Conservation (phyloP, 306 rosid genomes). For the Vigna angularis region DNA sequence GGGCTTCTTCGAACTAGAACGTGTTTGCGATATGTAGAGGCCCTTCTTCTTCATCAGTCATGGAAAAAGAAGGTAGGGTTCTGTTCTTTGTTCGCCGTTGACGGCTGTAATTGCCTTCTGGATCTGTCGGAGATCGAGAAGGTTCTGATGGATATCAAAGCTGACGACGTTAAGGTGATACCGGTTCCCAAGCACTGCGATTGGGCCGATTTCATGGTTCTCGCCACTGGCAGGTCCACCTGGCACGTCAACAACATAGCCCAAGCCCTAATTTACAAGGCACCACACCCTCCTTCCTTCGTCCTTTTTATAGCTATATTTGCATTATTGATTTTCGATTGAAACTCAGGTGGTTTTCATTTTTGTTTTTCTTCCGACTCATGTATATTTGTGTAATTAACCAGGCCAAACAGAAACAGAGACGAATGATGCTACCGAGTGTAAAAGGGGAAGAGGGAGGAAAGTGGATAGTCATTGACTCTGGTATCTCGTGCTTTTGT, state of each 20-base stretch:
- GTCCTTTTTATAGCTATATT: no score
- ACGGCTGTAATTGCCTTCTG: slow-evolving; percentile 44
- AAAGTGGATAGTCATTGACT: no score
- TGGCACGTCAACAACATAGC: slow-evolving; percentile 98
- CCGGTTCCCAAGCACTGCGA: slow-evolving; percentile 61
- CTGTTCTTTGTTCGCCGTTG: slow-evolving; percentile 39
- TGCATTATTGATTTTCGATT: no score
- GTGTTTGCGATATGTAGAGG: background rate
- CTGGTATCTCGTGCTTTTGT: no score
- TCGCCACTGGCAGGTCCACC: slow-evolving; percentile 87
- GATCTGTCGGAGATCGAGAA: slow-evolving; percentile 81
- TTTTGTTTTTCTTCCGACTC: no score
- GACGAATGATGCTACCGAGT: no score
- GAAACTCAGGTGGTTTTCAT: no score
- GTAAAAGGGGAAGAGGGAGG: no score
- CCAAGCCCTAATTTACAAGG: no score
- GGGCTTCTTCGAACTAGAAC: slow-evolving; percentile 48
- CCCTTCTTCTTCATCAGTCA: slow-evolving; percentile 39
- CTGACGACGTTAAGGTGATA: slow-evolving; percentile 80
- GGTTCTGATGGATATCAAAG: slow-evolving; percentile 81
- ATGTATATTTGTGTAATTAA: no score
- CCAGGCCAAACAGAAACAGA: no score
- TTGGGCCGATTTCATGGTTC: slow-evolving; percentile 91
- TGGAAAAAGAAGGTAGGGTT: slow-evolving; percentile 55
- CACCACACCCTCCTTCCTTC: no score